These are phyloP conservation scores for Paraconiothyrium sp. DNA, from an alignment of 2,329 filamentous ascomycete genomes.

Conservation along the genomic window DNA sequence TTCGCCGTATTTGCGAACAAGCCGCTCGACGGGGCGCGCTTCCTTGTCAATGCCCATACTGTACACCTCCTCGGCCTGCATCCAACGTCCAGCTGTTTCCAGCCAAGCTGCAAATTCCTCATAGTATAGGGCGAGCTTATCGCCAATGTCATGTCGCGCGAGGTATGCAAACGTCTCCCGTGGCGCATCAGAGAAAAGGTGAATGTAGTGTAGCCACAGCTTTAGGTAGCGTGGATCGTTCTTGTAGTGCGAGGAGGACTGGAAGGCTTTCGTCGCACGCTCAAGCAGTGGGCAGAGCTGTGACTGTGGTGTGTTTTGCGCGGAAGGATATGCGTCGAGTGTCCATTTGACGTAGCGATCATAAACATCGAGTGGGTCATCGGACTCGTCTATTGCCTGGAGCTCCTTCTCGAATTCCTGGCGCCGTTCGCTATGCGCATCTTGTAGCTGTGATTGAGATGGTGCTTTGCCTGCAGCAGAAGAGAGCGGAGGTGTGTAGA, in stretches of 20 bases:
- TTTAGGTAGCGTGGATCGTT: conserved; percentile 95
- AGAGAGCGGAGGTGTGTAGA: conserved; percentile 71
- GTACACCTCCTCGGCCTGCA: conserved; percentile 94
- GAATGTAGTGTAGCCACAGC: conserved; percentile 93
- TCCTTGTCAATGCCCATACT: conserved; percentile 88
- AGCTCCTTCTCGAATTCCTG: conserved; percentile 89
- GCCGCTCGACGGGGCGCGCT: conserved; percentile 80
- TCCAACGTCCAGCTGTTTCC: conserved; percentile 83
- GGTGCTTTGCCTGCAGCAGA: conserved; percentile 58
- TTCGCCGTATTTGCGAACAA: conserved; percentile 90
- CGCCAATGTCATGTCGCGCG: conserved; percentile 86
- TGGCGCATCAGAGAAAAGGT: conserved; percentile 90
- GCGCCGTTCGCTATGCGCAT: conserved; percentile 80
- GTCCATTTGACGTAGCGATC: conserved; percentile 98
- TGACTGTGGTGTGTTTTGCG: conserved; percentile 91
- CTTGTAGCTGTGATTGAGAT: conserved; percentile 74
- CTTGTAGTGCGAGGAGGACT: conserved; percentile 86
- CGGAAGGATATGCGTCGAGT: conserved; percentile 90
- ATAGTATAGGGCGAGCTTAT: conserved; percentile 89
- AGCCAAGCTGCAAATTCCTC: conserved; percentile 97
- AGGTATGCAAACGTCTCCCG: conserved; percentile 93
- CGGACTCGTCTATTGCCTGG: conserved; percentile 79
- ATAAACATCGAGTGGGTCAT: conserved; percentile 94
- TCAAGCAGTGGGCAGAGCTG: conserved; percentile 89
- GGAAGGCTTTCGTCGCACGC: conserved; percentile 89